Conservation (phyloP, 2,329 filamentous ascomycete species). For the Meredithiella fracta region DNA sequence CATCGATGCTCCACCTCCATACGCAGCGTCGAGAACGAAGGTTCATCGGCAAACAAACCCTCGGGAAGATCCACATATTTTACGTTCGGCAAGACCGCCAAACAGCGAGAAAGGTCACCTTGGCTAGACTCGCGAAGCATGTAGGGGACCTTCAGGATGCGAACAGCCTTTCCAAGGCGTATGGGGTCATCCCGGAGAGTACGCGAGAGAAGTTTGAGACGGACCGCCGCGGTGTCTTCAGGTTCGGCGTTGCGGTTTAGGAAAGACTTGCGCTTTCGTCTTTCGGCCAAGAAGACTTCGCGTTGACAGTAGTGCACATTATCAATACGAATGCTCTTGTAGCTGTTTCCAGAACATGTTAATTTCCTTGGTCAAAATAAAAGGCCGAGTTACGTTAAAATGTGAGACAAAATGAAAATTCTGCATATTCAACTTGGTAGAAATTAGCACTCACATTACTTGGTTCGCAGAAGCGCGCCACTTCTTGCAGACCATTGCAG, state of each 20-base stretch:
- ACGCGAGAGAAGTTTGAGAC: slow-evolving; percentile 63
- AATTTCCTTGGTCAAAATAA: not conserved
- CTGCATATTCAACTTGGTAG: not conserved
- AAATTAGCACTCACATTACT: slow-evolving; percentile 39
- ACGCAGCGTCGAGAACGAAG: slow-evolving; percentile 55
- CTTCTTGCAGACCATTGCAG: slow-evolving; percentile 52
- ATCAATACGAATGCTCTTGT: slow-evolving; percentile 81
- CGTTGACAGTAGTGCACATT: slow-evolving; percentile 86
- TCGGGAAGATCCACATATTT: slow-evolving; percentile 83
- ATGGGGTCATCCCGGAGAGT: slow-evolving; percentile 64
- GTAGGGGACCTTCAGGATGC: slow-evolving; percentile 77
- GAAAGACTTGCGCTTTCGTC: slow-evolving; percentile 55
- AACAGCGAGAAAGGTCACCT: slow-evolving; percentile 66
- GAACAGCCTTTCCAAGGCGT: slow-evolving; percentile 50
- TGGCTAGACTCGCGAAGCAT: slow-evolving; percentile 85
- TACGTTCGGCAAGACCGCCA: slow-evolving; percentile 70
- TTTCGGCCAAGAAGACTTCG: slow-evolving; percentile 65
- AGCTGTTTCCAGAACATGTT: slow-evolving; percentile 32
- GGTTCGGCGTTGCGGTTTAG: slow-evolving; percentile 64
- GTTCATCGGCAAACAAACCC: slow-evolving; percentile 70
- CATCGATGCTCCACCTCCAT: slow-evolving; percentile 75
- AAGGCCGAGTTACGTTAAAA: not conserved
- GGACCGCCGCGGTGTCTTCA: slow-evolving; percentile 59
- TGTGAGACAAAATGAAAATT: no score
- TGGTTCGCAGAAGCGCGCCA: slow-evolving; percentile 45